These are phyloP conservation scores for Petunia axillaris DNA, from an alignment of 257 asterid species.

Conservation along the genomic window DNA sequence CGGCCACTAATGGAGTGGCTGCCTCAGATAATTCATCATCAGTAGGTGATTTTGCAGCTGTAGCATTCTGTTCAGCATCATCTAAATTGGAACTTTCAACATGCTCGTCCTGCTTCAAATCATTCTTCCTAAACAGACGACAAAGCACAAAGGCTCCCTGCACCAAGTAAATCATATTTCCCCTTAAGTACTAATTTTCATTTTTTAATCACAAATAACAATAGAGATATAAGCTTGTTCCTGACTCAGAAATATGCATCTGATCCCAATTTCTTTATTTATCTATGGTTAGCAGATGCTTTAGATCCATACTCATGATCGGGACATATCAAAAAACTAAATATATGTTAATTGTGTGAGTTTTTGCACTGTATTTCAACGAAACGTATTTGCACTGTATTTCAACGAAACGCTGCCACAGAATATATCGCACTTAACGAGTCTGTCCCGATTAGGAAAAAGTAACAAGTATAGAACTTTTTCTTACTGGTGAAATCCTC, in stretches of 20 bases:
- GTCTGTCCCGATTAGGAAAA: neutral
- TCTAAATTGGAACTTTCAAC: conserved; percentile 48
- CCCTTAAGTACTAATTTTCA: neutral
- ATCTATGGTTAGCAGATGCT: neutral
- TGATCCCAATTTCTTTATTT: neutral
- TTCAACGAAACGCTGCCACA: neutral
- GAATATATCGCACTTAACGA: neutral
- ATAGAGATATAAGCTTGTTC: neutral
- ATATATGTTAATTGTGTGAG: neutral
- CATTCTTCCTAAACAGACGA: conserved; percentile 82
- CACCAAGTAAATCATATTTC: conserved; percentile 24
- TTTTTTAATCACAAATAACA: conserved; percentile 3
- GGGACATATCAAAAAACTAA: neutral
- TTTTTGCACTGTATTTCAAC: neutral
- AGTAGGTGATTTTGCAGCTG: conserved; percentile 42
- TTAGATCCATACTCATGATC: neutral
- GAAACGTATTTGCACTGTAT: neutral
- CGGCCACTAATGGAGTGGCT: conserved; percentile 39
- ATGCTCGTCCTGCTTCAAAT: conserved; percentile 60
- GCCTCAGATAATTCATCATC: conserved; percentile 60
- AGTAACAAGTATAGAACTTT: neutral
- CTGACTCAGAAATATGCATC: neutral
- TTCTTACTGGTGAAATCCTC: neutral
- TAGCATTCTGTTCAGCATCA: conserved; percentile 54
- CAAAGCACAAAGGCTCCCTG: conserved; percentile 90